A percentile compares a stretch with the other conserved stretches of the same genome.
Conservation (phyloP, 805 yeast species). For the Saccharomycopsis sp. region DNA sequence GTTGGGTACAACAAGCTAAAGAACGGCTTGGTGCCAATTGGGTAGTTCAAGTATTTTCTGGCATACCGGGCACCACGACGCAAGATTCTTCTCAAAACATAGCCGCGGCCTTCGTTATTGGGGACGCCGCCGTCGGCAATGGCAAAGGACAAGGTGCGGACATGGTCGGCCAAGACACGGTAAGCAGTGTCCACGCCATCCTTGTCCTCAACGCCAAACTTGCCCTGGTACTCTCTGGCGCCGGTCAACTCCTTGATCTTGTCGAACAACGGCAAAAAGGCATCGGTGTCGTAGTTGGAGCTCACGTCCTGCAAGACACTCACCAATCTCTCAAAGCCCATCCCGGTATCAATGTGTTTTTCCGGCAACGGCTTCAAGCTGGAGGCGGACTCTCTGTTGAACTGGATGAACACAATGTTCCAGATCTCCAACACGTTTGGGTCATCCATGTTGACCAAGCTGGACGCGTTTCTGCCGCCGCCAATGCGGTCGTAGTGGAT, state of each 20-base stretch:
- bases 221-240: conserved; percentile 83
- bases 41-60: conserved; percentile 91
- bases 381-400: conserved; percentile 85
- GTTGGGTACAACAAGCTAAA: conserved; percentile 91
- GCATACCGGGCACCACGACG: conserved; percentile 98
- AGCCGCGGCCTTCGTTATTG: conserved; percentile 98
- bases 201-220: conserved; percentile 82
- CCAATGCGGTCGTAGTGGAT: conserved; percentile 97
- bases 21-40: conserved; percentile 70
- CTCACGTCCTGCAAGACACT: conserved; percentile 83
- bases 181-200: conserved; percentile 98
- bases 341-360: conserved; percentile 94
- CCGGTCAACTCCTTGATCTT: conserved; percentile 90
- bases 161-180: conserved; percentile 97
- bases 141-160: conserved; percentile 92
- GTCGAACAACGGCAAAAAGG: conserved; percentile 79
- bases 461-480: conserved; percentile 93
- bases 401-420: conserved; percentile 97
- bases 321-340: conserved; percentile 97
- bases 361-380: conserved; percentile 79
- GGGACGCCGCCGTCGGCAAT: conserved; percentile 99
- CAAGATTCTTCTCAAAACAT: conserved; percentile 90
- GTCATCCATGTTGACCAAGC: conserved; percentile 89
- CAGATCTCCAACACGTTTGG: conserved; percentile 97
- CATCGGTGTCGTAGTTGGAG: conserved; percentile 97